Conservation (phyloP, 495 filamentous ascomycete species). For the Rhypophila decipiens region DNA sequence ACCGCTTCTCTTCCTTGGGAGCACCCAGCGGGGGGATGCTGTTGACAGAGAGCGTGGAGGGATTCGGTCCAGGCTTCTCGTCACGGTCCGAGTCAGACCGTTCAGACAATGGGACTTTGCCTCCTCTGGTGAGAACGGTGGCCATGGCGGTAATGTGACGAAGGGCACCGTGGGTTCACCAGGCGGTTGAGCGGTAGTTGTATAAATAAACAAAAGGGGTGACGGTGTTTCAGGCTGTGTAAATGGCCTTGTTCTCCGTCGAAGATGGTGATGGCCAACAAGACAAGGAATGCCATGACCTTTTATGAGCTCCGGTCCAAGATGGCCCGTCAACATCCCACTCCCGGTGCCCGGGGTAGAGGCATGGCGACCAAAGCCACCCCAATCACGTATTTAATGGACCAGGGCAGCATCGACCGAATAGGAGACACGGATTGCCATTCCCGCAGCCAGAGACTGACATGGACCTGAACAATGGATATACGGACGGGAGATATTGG, state of each 20-base stretch:
- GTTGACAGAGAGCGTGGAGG: constrained; percentile 13
- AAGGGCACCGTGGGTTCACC: too few species aligned
- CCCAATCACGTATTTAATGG: constrained; percentile 8
- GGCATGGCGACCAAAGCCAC: constrained; percentile 3
- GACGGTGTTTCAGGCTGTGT: too few species aligned
- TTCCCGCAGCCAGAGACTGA: too few species aligned
- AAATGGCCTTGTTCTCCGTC: too few species aligned
- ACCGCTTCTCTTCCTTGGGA: constrained; percentile 30
- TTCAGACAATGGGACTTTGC: background rate
- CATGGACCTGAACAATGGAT: background rate
- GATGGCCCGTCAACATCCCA: too few species aligned
- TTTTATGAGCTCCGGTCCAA: too few species aligned
- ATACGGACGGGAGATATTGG: background rate
- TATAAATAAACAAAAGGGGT: too few species aligned
- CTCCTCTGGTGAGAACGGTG: constrained; percentile 14
- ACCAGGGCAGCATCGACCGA: background rate
- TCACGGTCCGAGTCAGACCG: constrained; percentile 5
- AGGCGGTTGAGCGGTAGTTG: too few species aligned
- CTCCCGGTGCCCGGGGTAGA: too few species aligned
- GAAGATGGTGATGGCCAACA: too few species aligned
- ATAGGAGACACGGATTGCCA: background rate
- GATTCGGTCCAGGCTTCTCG: constrained; percentile 5
- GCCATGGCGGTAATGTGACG: constrained; percentile 9
- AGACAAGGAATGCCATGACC: too few species aligned
- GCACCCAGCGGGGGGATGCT: constrained; percentile 31